Evolutionary conservation across 176 grass and related monocot species (phyloP).

Genomic region (Tillandsia fasciculata): DNA sequence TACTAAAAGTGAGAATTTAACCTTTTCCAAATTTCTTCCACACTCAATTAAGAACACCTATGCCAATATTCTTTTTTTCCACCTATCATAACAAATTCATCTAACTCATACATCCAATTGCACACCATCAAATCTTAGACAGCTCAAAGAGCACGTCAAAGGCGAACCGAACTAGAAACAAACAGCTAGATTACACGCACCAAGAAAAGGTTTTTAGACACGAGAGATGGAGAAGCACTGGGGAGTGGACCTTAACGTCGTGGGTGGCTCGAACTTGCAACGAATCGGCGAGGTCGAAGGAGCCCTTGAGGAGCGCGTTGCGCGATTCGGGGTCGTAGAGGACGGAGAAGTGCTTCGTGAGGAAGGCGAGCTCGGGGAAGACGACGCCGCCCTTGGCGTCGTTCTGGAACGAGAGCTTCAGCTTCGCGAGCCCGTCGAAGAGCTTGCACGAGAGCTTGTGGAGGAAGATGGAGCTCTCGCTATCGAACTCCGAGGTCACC

Average conservation of each 20-base stretch:
- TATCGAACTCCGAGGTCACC: constrained; percentile 82
- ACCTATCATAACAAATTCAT: too few relatives aligned
- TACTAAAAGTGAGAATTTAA: too few relatives aligned
- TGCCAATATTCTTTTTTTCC: too few relatives aligned
- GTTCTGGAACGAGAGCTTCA: constrained; percentile 84
- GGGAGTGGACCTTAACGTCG: constrained; percentile 54
- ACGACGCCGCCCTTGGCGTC: constrained; percentile 31
- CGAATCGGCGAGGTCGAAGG: constrained; percentile 37
- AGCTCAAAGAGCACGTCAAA: too few relatives aligned
- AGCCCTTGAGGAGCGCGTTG: constrained; percentile 57
- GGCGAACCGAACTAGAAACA: neutral
- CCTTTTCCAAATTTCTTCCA: too few relatives aligned
- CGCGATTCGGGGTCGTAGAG: constrained; percentile 60
- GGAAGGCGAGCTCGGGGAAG: constrained; percentile 42
- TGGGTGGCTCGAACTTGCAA: constrained; percentile 56
- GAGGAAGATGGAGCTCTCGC: constrained; percentile 44
- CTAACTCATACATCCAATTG: too few relatives aligned
- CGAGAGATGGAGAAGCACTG: neutral
- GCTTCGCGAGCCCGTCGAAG: constrained; percentile 66
- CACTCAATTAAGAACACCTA: too few relatives aligned
- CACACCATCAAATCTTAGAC: too few relatives aligned
- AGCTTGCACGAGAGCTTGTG: constrained; percentile 96
- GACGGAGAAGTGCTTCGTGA: constrained; percentile 58
- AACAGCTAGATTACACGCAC: neutral
- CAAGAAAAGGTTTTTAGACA: neutral